Evolutionary conservation across 2,329 filamentous ascomycete genomes (phyloP), one percentile per base, ranked within the genome.

Genomic region (Botrytis tulipae): DNA sequence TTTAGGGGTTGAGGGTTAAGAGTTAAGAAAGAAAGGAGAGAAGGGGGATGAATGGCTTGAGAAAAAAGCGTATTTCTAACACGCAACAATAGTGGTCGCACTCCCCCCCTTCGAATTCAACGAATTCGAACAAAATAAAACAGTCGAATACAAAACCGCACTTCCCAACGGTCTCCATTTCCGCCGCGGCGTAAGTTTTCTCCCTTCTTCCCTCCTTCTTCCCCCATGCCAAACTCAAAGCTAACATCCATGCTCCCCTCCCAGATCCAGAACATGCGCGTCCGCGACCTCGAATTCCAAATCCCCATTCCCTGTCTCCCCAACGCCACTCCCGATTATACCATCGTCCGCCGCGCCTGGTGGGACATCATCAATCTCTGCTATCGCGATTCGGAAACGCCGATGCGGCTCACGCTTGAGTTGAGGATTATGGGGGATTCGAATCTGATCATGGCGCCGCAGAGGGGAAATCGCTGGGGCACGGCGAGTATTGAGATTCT

Each of bases 341-440:
- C 78, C 18, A 78, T 83, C 32, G 82, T 85, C 1, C 84, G 84
- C 70, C 80, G 81, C 7, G 85, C 85, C 0, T 87, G 85, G 85
- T 87, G 85, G 85, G 85, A 86, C 72, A 84, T 83, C 22, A 86
- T 87, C 75, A 80, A 83, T 9, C 80, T 82, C 1, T 82, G 82
- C n/a, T 86, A 86, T 75, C 76, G 79, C 59, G 78, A 83, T 63
- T 76, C 77, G 14, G 79, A 80, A 10, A 81, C 79, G 3, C 82
- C 84, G 0, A 83, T 85, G 81, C 81, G 84, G 4, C 80, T 86
- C 69, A 82, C 83, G 6, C 80, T 86, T 16, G 84, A 85, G 72
- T 79, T 86, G 80, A 80, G 84, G 35, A 83, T 86, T 73, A 85
- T 84, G 78, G 83, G 81, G 4, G 78, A 78, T n/a, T 83, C 82